Conservation (phyloP, 805 yeast species). For the Kodamaea kaohsiungensis region DNA sequence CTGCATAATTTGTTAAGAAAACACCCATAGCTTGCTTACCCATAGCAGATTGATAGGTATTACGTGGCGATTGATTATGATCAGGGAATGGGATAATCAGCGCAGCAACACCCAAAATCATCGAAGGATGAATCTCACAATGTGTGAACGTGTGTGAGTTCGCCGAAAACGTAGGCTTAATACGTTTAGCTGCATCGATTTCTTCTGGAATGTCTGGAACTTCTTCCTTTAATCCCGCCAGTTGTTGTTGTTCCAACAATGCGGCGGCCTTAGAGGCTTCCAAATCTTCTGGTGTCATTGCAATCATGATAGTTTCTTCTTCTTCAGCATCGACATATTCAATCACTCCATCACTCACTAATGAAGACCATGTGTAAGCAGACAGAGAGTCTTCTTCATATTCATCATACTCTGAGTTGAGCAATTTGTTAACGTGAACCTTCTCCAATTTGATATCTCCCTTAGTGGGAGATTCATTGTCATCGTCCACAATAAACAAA, state of each 20-base stretch:
- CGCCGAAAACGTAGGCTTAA: constrained; percentile 60
- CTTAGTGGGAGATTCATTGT: constrained; percentile 61
- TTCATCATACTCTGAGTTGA: constrained; percentile 64
- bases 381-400: constrained; percentile 46
- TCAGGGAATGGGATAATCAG: constrained; percentile 99
- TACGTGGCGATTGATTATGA: constrained; percentile 99
- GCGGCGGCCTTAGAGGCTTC: constrained; percentile 55
- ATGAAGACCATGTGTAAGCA: constrained; percentile 80
- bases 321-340: constrained; percentile 99
- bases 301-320: constrained; percentile 97
- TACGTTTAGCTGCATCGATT: constrained; percentile 79
- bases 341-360: constrained; percentile 82
- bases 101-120: constrained; percentile 98
- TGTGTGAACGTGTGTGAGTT: constrained; percentile 86
- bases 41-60: constrained; percentile 99
- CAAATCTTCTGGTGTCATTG: constrained; percentile 98
- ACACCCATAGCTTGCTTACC: constrained; percentile 99
- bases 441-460: constrained; percentile 84
- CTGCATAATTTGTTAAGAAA: constrained; percentile 88
- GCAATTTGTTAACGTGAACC: constrained; percentile 74
- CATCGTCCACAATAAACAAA: constrained; percentile 88
- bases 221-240: not conserved
- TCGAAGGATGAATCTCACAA: constrained; percentile 98
- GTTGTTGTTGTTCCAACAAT: constrained; percentile 33
- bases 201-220: constrained; percentile 23